These are phyloP conservation scores for Cladosporium sp. DNA, from an alignment of 2,329 filamentous ascomycete species.

Conservation along the genomic window DNA sequence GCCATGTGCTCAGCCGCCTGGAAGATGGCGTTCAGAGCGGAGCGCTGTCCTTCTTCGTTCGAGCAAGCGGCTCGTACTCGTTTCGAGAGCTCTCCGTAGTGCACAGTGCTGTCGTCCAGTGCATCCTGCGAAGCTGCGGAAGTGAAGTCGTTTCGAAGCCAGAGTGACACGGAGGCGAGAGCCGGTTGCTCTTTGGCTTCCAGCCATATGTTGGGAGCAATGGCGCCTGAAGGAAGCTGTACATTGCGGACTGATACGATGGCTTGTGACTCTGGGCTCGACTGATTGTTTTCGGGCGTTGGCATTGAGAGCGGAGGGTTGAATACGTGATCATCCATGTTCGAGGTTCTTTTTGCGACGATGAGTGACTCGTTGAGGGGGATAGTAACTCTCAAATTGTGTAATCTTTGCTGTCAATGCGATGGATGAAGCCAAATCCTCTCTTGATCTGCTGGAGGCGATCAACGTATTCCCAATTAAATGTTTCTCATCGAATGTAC, in stretches of 20 bases:
- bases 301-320: slow-evolving; percentile 5
- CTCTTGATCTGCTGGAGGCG: too few species aligned
- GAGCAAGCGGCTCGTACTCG: slow-evolving; percentile 36
- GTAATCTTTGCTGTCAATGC: too few species aligned
- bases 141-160: slow-evolving; percentile 50
- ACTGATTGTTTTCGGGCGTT: neutral
- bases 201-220: slow-evolving; percentile 62
- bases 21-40: slow-evolving; percentile 7
- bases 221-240: slow-evolving; percentile 47
- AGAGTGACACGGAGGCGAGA: slow-evolving; percentile 54
- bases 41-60: slow-evolving; percentile 3
- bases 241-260: slow-evolving; percentile 42
- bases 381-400: too few species aligned
- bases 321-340: slow-evolving; percentile 7
- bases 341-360: neutral
- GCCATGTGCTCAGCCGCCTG: slow-evolving; percentile 23
- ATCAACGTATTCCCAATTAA: too few species aligned
- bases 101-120: slow-evolving; percentile 63
- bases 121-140: slow-evolving; percentile 54
- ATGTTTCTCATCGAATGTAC: too few species aligned
- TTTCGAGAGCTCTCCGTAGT: slow-evolving; percentile 69
- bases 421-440: too few species aligned
- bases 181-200: slow-evolving; percentile 57
- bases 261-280: neutral
- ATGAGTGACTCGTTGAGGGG: too few species aligned